Conservation (phyloP, 2,329 filamentous ascomycete species). For the Podosphaera aphanis region DNA sequence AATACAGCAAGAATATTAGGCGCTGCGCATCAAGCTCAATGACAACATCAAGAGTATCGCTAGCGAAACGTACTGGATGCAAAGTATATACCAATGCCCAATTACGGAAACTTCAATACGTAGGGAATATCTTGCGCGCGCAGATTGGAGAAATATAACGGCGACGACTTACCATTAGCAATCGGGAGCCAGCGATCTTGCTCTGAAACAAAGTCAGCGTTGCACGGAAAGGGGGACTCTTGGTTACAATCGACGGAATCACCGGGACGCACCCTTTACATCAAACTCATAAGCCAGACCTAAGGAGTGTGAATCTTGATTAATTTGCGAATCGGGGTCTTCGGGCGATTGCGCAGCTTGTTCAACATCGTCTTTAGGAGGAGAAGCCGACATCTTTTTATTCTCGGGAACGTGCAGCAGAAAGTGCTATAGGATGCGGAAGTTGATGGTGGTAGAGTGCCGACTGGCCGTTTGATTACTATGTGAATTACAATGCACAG, state of each 20-base stretch:
- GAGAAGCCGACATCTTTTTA: conserved; percentile 86
- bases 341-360: conserved; percentile 79
- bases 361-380: conserved; percentile 83
- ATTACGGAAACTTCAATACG: conserved; percentile 16
- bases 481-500: no score
- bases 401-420: conserved; percentile 2
- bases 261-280: conserved; percentile 8
- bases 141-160: conserved; percentile 22
- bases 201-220: conserved; percentile 31
- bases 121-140: conserved; percentile 20
- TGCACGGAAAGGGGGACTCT: conserved; percentile 1
- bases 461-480: no score
- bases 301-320: conserved; percentile 58
- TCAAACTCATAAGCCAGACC: conserved; percentile 77
- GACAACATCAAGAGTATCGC: conserved; percentile 15
- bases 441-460: no score
- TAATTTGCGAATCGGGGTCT: conserved; percentile 79
- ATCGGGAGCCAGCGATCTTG: conserved; percentile 99
- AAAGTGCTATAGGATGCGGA: neutral
- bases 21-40: conserved; percentile 13
- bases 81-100: conserved; percentile 18
- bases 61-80: conserved; percentile 22
- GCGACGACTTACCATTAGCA: conserved; percentile 80
- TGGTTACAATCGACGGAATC: conserved; percentile 1
- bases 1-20: conserved; percentile 12